Conservation (phyloP, 306 rosid genomes). For the Pterocarpus macrocarpus region DNA sequence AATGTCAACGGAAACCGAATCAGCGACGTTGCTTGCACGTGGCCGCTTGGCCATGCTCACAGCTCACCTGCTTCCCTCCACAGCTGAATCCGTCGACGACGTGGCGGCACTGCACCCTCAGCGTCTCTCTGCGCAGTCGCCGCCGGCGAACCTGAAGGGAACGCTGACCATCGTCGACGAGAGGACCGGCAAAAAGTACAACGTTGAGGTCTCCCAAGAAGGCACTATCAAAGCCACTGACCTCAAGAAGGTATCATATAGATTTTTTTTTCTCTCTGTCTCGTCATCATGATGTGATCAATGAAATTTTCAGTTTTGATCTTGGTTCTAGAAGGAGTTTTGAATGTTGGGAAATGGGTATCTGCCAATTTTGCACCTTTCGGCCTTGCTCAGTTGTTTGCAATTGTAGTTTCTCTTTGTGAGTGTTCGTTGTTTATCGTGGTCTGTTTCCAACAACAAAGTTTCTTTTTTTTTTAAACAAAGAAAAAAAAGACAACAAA, state of each 20-base stretch:
- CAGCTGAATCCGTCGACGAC: constrained; percentile 50
- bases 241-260: constrained; percentile 68
- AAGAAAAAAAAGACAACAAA: too few species aligned
- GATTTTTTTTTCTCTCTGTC: too few species aligned
- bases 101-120: constrained; percentile 45
- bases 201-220: constrained; percentile 68
- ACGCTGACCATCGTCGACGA: constrained; percentile 76
- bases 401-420: neutral
- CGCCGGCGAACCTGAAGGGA: constrained; percentile 68
- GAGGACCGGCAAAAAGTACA: constrained; percentile 81
- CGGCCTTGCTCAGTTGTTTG: constrained; percentile 30
- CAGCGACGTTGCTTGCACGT: constrained; percentile 57
- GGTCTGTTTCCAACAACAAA: neutral
- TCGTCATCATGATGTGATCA: neutral
- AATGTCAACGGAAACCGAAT: constrained; percentile 59
- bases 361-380: constrained; percentile 27
- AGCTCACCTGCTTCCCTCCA: constrained; percentile 64
- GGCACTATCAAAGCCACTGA: constrained; percentile 85
- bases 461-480: neutral
- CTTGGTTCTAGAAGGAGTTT: neutral
- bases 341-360: neutral
- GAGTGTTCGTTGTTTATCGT: neutral
- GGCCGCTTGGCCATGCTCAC: constrained; percentile 80
- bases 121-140: constrained; percentile 59
- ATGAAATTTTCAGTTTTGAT: neutral